phyloP scores from a whole-genome alignment of 352 stramenopile genomes.

The Phytopythium vexans region DNA sequence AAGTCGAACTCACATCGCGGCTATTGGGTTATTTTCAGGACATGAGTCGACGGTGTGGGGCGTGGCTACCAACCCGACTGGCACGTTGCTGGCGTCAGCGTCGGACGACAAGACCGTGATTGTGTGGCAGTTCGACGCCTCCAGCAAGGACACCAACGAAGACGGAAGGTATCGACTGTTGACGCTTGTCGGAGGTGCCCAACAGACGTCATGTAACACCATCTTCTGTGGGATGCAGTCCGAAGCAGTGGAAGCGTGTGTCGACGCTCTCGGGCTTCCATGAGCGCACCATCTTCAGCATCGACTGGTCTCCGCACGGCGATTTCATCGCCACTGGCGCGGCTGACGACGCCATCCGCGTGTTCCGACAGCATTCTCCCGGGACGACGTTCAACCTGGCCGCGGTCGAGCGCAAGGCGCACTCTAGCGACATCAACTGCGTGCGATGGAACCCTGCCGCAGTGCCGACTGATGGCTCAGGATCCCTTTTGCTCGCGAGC shows the following conservation, averaged over 20 bases:
- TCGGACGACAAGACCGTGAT: conserved; percentile 93
- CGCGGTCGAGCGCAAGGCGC: conserved; percentile 52
- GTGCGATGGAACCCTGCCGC: conserved; percentile 65
- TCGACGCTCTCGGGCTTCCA: conserved; percentile 84
- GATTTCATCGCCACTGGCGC: conserved; percentile 88
- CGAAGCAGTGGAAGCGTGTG: conserved; percentile 83
- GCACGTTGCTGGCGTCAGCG: conserved; percentile 80
- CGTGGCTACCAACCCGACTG: conserved; percentile 75
- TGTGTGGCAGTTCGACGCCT: conserved; percentile 88
- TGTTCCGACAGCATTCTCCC: conserved; percentile 59
- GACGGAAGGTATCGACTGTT: conserved; percentile 35
- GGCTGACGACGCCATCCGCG: conserved; percentile 88
- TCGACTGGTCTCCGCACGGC: conserved; percentile 90
- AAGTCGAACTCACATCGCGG: not conserved
- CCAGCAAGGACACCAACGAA: conserved; percentile 42
- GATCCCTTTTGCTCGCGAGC: conserved; percentile 56
- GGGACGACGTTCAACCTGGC: conserved; percentile 57
- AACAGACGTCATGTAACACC: not conserved
- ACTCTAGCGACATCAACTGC: conserved; percentile 79
- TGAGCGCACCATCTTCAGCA: conserved; percentile 88
- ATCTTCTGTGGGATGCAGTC: conserved; percentile 6
- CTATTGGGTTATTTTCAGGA: conserved; percentile 11
- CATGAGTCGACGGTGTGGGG: conserved; percentile 96
- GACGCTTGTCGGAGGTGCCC: not conserved
- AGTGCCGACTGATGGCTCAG: conserved; percentile 9